These are phyloP conservation scores for Biscogniauxia marginata DNA, from an alignment of 2,329 filamentous ascomycete genomes.

Conservation along the genomic window DNA sequence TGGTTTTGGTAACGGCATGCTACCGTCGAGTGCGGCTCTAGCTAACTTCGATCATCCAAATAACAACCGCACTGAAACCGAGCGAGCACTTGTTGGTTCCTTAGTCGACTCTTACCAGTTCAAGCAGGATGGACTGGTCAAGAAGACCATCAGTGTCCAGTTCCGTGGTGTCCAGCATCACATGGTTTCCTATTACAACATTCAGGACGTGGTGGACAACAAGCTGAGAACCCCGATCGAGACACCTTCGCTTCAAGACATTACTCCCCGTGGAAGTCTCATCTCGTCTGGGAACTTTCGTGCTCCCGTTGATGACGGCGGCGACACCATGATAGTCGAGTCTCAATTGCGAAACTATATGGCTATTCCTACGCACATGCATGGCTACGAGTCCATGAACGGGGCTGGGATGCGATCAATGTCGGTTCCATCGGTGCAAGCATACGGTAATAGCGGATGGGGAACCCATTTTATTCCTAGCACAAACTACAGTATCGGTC, in stretches of 20 bases:
- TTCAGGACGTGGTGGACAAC: conserved; percentile 72
- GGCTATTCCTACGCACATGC: background rate
- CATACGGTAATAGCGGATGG: conserved; percentile 6
- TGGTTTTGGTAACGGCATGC: conserved; percentile 1
- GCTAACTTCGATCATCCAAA: conserved; percentile 10
- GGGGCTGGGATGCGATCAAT: conserved; percentile 13
- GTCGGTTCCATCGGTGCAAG: conserved; percentile 19
- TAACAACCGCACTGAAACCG: conserved; percentile 28
- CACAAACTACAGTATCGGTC: conserved; percentile 8
- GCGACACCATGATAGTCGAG: conserved; percentile 13
- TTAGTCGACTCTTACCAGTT: conserved; percentile 89
- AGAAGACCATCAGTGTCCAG: conserved; percentile 87
- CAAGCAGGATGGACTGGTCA: conserved; percentile 77
- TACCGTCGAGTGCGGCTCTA: background rate
- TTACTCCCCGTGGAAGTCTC: conserved; percentile 57
- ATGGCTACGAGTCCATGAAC: conserved; percentile 5
- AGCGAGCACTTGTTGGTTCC: conserved; percentile 66
- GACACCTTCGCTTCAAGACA: conserved; percentile 46
- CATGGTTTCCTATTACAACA: conserved; percentile 83
- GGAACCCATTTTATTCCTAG: background rate
- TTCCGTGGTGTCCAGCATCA: conserved; percentile 76
- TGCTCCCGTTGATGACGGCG: conserved; percentile 57
- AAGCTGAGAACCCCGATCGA: conserved; percentile 57
- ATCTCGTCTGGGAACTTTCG: conserved; percentile 65
- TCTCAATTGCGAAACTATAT: conserved; percentile 1